Base-by-base conservation (phyloP, 805 yeast species). In the Kurtzmaniella cleridarum region DNA sequence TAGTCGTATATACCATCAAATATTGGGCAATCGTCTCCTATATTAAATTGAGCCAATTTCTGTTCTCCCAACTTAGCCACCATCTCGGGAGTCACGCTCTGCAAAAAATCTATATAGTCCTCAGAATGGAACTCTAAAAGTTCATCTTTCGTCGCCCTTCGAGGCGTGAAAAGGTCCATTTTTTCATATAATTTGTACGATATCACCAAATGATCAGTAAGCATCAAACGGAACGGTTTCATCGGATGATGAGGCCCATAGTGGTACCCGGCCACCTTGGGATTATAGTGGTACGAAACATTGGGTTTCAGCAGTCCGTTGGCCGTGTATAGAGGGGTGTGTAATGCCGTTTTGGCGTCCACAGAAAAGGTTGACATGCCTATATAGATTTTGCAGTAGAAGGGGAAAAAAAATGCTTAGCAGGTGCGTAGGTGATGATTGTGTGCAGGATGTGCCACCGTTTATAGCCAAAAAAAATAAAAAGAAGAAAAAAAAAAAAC, bases 191-290 rank as follows among this genome's bases (percentile, higher is more conserved):
- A 66, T 41, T 87, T 87, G 61, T 93, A 91, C 11, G 84, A 80
- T 27, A 83, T 76, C 38, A 91, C 91, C 44, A 91, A 66, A 57
- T 90, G 96, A 62, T 91, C 97, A 0, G 98, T 91, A 33, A 91
- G 73, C 90, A 89, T 83, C 45, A 93, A 69, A 47, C 98, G 69
- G 60, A 90, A 87, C 12, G 98, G 98, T 59, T 91, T 91, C 98
- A 91, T 91, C n/a, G 98, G 98, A 61, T 91, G 98, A 43, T 80
- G 76, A 1, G 86, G 84, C 13, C 98, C 98, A 59, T 86, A 90
- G 54, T 90, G 96, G 60, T 81, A 90, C 47, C 78, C 75, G 1
- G 86, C 73, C 0, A 82, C 95, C 38, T 81, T 78, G 18, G 89
- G 85, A 59, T 89, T 89, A 62, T 76, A 87, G 60, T 89, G 97